Base-by-base conservation (phyloP, 805 yeast genomes). In the Starmerella potacharoeniae region DNA sequence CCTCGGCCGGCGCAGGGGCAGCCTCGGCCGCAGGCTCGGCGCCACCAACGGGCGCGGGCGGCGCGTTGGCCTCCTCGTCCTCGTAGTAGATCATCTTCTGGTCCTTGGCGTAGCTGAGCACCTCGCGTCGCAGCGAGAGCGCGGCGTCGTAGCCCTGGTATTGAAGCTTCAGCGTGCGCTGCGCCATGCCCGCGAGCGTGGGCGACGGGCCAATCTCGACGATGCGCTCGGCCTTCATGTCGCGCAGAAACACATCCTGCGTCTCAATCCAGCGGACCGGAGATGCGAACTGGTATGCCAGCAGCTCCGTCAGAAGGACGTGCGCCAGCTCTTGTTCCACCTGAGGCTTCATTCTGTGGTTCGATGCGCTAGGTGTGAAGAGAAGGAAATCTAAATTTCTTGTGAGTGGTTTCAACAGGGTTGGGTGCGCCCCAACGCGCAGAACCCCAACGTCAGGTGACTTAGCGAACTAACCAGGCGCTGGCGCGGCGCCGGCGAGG, bases 251-350 rank as follows among this genome's bases (percentile, higher is more conserved):
- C 56, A 93, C 97, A 75, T 93, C 98, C 74, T 93, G 99, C 59
- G 98, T 93, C 71, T 95, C 98, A 71, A 95, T 93, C 97, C 99
- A 93, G 79, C 97, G 83, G 62, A 93, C 99, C 49, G 99, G 98
- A 59, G 97, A 90, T 50, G 99, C 99, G 68, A 93, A 93, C 74
- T 93, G 99, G 75, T 90, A 93, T 53, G 98, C 97, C 74, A 93
- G 79, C 65, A 93, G 82, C 78, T 93, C 99, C 31, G 97, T 89
- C 69, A 93, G 78, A 62, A 93, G 77, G 62, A 86, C 83, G 71
- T 93, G 97, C 63, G 98, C 95, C 63, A 93, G 81, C 71, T 93
- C 97, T 76, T 93, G 98, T 77, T 93, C 95, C 58, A 89, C 83
- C 78, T 93, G 97, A 63, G 98, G 96, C 70, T 81, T 82, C 93